Percentiles rank a stretch among this genome's conserved stretches.
These are phyloP conservation scores for Wallemia hederae DNA, from an alignment of 1,284 basidiomycete species.

Conservation along the genomic window DNA sequence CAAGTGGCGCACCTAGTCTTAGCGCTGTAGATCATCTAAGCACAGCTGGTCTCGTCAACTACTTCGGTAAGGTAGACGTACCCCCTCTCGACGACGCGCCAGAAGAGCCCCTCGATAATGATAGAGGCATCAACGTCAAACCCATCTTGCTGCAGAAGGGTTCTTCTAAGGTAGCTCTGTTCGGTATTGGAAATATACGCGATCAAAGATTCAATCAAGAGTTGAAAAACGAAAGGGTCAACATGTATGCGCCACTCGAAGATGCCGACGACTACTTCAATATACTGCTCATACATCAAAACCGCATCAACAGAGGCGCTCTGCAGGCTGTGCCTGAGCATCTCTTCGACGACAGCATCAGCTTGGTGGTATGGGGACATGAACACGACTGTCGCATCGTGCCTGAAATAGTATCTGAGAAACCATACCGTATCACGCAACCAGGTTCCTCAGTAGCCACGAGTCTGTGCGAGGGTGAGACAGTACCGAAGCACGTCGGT, in stretches of 20 bases:
- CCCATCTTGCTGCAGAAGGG: constrained; percentile 79
- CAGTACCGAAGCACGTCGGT: constrained; percentile 72
- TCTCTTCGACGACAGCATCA: constrained; percentile 83
- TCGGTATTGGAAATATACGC: constrained; percentile 89
- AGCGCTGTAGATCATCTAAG: constrained; percentile 85
- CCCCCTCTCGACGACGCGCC: constrained; percentile 25
- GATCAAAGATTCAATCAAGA: constrained; percentile 91
- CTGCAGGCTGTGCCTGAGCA: constrained; percentile 81
- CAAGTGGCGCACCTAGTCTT: constrained; percentile 52
- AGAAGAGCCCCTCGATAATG: constrained; percentile 7
- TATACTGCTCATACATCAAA: constrained; percentile 75
- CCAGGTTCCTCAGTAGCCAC: constrained; percentile 90
- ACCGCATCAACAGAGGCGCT: constrained; percentile 74
- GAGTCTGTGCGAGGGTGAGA: constrained; percentile 63
- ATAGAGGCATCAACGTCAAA: constrained; percentile 50
- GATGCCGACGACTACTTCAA: constrained; percentile 78
- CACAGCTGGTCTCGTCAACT: constrained; percentile 77
- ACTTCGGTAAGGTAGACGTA: constrained; percentile 60
- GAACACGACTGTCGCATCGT: constrained; percentile 88
- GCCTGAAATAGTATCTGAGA: constrained; percentile 69
- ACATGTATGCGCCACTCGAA: constrained; percentile 80
- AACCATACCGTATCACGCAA: constrained; percentile 71
- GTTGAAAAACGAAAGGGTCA: constrained; percentile 64
- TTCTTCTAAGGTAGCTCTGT: constrained; percentile 52
- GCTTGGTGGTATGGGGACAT: constrained; percentile 91